phyloP scores from a whole-genome alignment of 306 rosid species.

The Herpetospermum pedunculosum region DNA sequence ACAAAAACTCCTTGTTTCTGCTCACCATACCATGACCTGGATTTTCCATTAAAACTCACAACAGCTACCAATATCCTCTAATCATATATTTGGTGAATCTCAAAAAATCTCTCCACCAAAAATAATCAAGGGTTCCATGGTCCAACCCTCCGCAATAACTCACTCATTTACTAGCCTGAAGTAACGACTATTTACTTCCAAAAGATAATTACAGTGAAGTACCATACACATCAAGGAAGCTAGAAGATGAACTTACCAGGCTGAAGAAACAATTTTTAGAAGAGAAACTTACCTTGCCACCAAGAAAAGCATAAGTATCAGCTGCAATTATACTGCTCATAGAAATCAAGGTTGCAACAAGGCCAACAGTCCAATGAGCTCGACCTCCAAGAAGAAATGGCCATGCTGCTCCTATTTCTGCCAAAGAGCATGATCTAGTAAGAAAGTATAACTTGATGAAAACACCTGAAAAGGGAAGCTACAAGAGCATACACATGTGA shows the following conservation, averaged over 20 bases:
- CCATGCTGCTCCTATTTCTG: constrained; percentile 40
- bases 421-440: constrained; percentile 10
- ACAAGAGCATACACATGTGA: constrained; percentile 6
- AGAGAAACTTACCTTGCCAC: constrained; percentile 64
- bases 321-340: constrained; percentile 85
- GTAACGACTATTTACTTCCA: neutral
- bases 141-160: neutral
- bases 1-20: neutral
- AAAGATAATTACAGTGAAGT: neutral
- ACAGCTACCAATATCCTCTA: neutral
- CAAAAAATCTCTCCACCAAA: neutral
- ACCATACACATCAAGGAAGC: neutral
- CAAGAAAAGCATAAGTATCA: constrained; percentile 81
- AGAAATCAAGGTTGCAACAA: constrained; percentile 83
- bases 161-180: neutral
- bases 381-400: constrained; percentile 44
- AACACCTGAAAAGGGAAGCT: neutral
- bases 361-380: constrained; percentile 96
- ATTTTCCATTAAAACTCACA: neutral
- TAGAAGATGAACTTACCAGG: constrained; percentile 33
- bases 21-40: neutral
- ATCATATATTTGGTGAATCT: neutral
- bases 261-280: no score
- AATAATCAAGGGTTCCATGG: neutral
- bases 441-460: neutral